Evolutionary conservation across 805 yeast species (phyloP), one percentile per base, ranked within the genome.

Genomic region (Saturnispora silvae): DNA sequence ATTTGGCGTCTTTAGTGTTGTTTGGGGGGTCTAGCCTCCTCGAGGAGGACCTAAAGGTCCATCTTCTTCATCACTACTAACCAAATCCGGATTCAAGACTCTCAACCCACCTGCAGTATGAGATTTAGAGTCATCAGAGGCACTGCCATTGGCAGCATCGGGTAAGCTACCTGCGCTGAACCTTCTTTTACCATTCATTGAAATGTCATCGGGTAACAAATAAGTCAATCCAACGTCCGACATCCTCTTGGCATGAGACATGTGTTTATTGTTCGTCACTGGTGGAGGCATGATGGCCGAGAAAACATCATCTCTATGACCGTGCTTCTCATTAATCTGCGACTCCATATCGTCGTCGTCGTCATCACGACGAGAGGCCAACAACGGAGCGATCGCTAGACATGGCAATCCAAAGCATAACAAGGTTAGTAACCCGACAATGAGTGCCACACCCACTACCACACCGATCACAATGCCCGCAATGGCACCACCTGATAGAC

Each of bases 401-500:
- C 34, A 14, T 8, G 27, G 31, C 14, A 44, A 17, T 5, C 47
- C 47, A 15, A 34, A 34, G 22, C 35, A 37, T 16, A 46, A 22
- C 33, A 54, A 45, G 34, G 55, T 39, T 20, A 51, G n/a, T 5
- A 50, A 10, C 7, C 33, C 23, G 1, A 39, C 38, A 3, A 42
- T 31, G 3, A 59, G 15, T 14, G 45, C 20, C 3, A 42, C 34
- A 18, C 62, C 63, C 20, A 46, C 34, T 2, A 59, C 45, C 4
- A 44, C 47, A 10, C 63, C 63, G 37, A 59, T 45, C 8, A 52
- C 63, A 14, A 57, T 53, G 28, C 63, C 63, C 8, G 63, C 63
- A 29, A 57, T 54, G 11, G 59, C 57, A 29, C 63, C 63, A 17
- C 48, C 50, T 16, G 54, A 45, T 23, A 59, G 34, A 10, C 42